phyloP scores from a whole-genome alignment of 768 basidiomycete genomes.

The Tricholoma hemisulphureum region DNA sequence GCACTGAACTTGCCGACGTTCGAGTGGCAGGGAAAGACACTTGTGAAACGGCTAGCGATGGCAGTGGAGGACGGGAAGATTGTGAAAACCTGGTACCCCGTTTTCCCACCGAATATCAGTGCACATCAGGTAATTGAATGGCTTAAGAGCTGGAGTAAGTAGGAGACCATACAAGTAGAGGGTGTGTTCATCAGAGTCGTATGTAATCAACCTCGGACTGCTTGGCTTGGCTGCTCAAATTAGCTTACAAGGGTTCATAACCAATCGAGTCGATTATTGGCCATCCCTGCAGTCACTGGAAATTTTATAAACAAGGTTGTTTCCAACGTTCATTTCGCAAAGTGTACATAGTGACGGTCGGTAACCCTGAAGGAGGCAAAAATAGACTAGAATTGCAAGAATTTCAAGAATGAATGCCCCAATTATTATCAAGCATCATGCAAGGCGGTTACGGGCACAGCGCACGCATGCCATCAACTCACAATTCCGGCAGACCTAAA shows the following conservation, averaged over 20 bases:
- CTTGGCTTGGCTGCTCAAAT: too few relatives aligned
- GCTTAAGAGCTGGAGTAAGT: constrained; percentile 11
- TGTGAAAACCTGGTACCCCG: constrained; percentile 19
- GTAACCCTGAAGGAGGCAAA: too few relatives aligned
- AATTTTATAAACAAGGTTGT: too few relatives aligned
- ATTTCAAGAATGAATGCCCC: not conserved
- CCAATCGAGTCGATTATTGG: too few relatives aligned
- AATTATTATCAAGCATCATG: not conserved
- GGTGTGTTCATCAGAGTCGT: too few relatives aligned
- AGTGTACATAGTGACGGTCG: too few relatives aligned
- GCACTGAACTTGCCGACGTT: constrained; percentile 18
- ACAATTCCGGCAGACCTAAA: not conserved
- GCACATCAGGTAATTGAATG: constrained; percentile 19
- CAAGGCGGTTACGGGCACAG: not conserved
- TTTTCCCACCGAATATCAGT: constrained; percentile 19
- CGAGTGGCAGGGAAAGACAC: constrained; percentile 16
- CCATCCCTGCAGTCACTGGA: too few relatives aligned
- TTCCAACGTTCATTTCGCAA: too few relatives aligned
- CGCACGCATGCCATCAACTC: constrained; percentile 1
- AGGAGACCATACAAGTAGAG: not conserved
- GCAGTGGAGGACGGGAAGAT: constrained; percentile 18
- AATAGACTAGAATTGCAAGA: too few relatives aligned
- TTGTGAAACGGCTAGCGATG: constrained; percentile 17
- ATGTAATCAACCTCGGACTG: too few relatives aligned
- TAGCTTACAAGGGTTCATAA: too few relatives aligned